A percentile compares a stretch with the other conserved stretches of the same genome.
These are phyloP conservation scores for Boletellus ananas DNA, from an alignment of 768 basidiomycete species.

Conservation along the genomic window DNA sequence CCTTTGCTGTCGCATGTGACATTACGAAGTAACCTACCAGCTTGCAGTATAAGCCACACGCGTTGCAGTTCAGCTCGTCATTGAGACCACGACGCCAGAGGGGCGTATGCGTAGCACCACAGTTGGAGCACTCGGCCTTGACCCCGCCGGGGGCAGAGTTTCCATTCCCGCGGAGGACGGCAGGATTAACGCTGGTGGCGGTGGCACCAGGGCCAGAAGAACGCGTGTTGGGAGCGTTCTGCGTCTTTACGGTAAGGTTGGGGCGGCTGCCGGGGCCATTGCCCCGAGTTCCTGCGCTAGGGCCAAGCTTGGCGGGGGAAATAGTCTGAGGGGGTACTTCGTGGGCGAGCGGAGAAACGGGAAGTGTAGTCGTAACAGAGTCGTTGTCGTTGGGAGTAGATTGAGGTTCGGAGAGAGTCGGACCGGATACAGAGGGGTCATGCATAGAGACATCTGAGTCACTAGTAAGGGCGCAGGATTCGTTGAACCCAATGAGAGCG, in stretches of 20 bases:
- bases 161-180: constrained; percentile 31
- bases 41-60: constrained; percentile 85
- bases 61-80: constrained; percentile 87
- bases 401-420: constrained; percentile 11
- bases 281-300: constrained; percentile 47
- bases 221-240: constrained; percentile 40
- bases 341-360: constrained; percentile 39
- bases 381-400: constrained; percentile 9
- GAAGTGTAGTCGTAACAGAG: constrained; percentile 18
- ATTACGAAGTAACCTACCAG: constrained; percentile 45
- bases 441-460: constrained; percentile 30
- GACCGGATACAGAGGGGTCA: constrained; percentile 16
- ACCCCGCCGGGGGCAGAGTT: constrained; percentile 51
- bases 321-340: constrained; percentile 48
- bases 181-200: constrained; percentile 52
- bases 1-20: neutral
- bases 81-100: constrained; percentile 84
- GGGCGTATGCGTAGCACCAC: constrained; percentile 85
- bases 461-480: neutral
- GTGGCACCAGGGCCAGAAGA: constrained; percentile 64
- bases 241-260: constrained; percentile 59
- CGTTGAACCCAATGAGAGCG: constrained; percentile 5
- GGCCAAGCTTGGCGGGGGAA: constrained; percentile 55
- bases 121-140: constrained; percentile 86
- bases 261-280: constrained; percentile 48